Percentiles rank a stretch among this genome's conserved stretches.
These are phyloP conservation scores for Nakazawaea molendinolei DNA, from an alignment of 805 yeast species.

Conservation along the genomic window DNA sequence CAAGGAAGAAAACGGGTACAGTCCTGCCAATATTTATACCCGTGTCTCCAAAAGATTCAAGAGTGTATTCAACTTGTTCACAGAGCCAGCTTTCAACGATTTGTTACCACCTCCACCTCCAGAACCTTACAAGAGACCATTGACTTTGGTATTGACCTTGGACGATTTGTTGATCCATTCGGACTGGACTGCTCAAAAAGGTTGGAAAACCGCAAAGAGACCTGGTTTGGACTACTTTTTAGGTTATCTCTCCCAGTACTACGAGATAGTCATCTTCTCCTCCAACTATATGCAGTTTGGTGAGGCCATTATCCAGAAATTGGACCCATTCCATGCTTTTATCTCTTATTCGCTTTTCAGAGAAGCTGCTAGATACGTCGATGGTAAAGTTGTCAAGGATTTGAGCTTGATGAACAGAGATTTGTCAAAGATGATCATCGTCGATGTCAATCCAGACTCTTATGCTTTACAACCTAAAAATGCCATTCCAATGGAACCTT, in stretches of 20 bases:
- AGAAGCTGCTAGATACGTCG: conserved; percentile 86
- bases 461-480: conserved; percentile 87
- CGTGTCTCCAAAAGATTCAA: conserved; percentile 68
- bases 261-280: conserved; percentile 89
- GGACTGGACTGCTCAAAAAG: conserved; percentile 84
- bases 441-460: conserved; percentile 72
- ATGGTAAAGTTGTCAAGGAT: conserved; percentile 88
- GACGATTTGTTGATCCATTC: conserved; percentile 90
- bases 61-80: conserved; percentile 73
- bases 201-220: conserved; percentile 99
- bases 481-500: conserved; percentile 75
- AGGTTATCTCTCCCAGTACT: conserved; percentile 90
- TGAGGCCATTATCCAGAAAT: conserved; percentile 76
- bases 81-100: conserved; percentile 91
- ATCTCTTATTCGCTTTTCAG: conserved; percentile 82
- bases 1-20: conserved; percentile 60
- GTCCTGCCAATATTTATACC: conserved; percentile 56
- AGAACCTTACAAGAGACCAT: conserved; percentile 86
- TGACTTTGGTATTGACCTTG: conserved; percentile 80
- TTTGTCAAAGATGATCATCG: conserved; percentile 65
- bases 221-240: conserved; percentile 97
- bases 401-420: conserved; percentile 88
- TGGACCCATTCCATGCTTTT: conserved; percentile 90
- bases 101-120: conserved; percentile 89
- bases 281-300: conserved; percentile 80